Evolutionary conservation across 352 stramenopile genomes (phyloP).

Genomic region (Elongisporangium prolatum): DNA sequence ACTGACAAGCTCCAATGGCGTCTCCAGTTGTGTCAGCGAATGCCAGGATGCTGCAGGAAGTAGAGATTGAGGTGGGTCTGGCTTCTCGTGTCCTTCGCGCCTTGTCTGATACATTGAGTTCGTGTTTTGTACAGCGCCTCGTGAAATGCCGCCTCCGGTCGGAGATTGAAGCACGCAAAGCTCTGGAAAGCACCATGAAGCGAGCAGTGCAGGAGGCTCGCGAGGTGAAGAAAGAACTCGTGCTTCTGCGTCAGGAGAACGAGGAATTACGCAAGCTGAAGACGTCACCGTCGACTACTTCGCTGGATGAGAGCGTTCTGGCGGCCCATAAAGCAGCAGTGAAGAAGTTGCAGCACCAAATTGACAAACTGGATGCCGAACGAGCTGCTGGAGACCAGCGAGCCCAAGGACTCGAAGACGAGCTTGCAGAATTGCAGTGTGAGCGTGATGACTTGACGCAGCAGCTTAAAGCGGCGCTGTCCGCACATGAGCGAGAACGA

Average conservation of each 20-base stretch:
- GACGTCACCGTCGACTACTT: slow-evolving; percentile 4
- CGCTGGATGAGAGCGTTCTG: slow-evolving; percentile 4
- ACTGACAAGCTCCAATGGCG: background rate
- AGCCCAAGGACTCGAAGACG: slow-evolving; percentile 20
- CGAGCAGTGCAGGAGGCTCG: slow-evolving; percentile 61
- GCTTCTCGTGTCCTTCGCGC: background rate
- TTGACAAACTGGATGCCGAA: slow-evolving; percentile 22
- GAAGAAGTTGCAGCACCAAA: slow-evolving; percentile 30
- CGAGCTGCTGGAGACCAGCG: slow-evolving; percentile 7
- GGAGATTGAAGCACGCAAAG: slow-evolving; percentile 69
- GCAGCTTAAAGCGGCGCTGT: slow-evolving; percentile 16
- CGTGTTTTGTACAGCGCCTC: slow-evolving; percentile 28
- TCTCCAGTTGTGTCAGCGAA: slow-evolving; percentile 28
- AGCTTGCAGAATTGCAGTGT: slow-evolving; percentile 23
- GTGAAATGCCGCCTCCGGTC: slow-evolving; percentile 76
- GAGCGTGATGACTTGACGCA: slow-evolving; percentile 11
- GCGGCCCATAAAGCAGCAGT: slow-evolving; percentile 16
- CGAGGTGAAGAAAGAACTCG: slow-evolving; percentile 75
- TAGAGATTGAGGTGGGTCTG: slow-evolving; percentile 45
- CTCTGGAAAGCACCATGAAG: slow-evolving; percentile 69
- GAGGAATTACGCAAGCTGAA: slow-evolving; percentile 42
- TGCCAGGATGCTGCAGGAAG: slow-evolving; percentile 50
- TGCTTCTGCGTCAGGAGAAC: slow-evolving; percentile 70
- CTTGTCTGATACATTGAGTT: background rate
- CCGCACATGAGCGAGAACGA: slow-evolving; percentile 16